Evolutionary conservation across 1,284 basidiomycete species (phyloP).

Genomic region (Rhodotorula sp.): DNA sequence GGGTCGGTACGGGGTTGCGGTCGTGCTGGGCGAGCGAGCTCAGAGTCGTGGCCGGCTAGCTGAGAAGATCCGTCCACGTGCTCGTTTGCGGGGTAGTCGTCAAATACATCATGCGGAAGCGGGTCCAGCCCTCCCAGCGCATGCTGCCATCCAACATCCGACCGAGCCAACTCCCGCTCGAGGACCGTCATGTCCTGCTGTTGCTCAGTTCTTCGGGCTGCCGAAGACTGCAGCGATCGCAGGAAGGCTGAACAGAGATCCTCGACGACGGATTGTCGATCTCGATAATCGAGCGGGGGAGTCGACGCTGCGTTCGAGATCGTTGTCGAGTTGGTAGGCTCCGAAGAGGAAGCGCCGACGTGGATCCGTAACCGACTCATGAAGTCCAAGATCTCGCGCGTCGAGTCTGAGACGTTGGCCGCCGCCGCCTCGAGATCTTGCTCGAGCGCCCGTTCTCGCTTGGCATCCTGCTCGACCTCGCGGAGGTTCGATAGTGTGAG

Average conservation of each 20-base stretch:
- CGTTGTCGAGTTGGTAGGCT: background rate
- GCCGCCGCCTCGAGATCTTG: background rate
- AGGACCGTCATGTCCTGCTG: constrained; percentile 18
- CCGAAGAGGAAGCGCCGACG: background rate
- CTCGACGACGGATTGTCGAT: constrained; percentile 30
- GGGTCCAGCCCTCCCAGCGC: constrained; percentile 16
- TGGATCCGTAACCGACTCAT: constrained; percentile 16
- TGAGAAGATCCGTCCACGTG: background rate
- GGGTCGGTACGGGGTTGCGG: background rate
- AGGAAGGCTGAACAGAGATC: constrained; percentile 13
- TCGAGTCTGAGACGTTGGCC: background rate
- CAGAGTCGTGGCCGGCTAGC: too few species aligned
- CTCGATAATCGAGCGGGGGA: constrained; percentile 11
- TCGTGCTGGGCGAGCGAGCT: background rate
- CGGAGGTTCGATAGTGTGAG: background rate
- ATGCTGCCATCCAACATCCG: constrained; percentile 11
- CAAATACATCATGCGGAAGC: background rate
- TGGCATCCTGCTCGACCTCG: background rate
- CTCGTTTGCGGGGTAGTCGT: background rate
- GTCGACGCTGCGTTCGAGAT: background rate
- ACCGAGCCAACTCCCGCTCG: constrained; percentile 17
- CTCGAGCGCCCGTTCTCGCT: background rate
- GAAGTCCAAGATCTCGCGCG: background rate
- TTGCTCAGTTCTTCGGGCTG: constrained; percentile 10
- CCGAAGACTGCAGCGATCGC: constrained; percentile 14